Base-by-base conservation (phyloP, 2,329 filamentous ascomycete genomes). In the Epichloe elymi region DNA sequence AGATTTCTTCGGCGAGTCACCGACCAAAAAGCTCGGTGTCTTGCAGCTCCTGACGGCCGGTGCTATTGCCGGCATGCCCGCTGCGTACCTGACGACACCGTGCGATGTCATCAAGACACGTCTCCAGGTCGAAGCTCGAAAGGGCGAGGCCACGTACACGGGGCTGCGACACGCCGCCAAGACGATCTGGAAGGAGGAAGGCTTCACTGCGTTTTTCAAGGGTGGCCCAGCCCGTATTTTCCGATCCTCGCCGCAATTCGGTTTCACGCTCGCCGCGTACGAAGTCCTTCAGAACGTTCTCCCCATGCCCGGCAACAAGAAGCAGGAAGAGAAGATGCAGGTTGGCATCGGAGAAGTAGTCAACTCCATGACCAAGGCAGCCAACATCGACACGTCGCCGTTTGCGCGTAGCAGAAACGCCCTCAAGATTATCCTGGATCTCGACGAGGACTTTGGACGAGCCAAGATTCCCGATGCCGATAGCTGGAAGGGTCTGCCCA, bases 61-160 rank as follows among this genome's bases (percentile, higher is more conserved):
- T 72, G 93, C 93, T 53, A 96, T 98, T 57, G 87, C 87, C 35
- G 87, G 87, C 70, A 93, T 93, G 86, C 87, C 87, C 5, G 87
- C 87, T 5, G 87, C 87, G 7, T 98, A 98, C 72, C 77, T 98
- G 55, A 98, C 93, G 23, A 98, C 93, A 2, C 93, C 93, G 0
- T 96, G 87, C 73, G 93, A 98, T 64, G 93, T 98, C 55, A 97
- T 98, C 83, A 98, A 98, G 78, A 98, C 93, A 3, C 86, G 93
- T 66, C 78, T 98, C 54, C 93, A 98, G 69, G 93, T 98, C 53
- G 93, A 98, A 70, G 90, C 91, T 20, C 86, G 93, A 57, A 97
- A 97, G 75, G 93, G 93, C 56, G 91, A 98, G 62, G 84, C 83
- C 3, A 76, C 78, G 46, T 98, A 98, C 75, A 93, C 80, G 41